Conservation (phyloP, 805 yeast genomes). For the Kodamaea neixiangensis region DNA sequence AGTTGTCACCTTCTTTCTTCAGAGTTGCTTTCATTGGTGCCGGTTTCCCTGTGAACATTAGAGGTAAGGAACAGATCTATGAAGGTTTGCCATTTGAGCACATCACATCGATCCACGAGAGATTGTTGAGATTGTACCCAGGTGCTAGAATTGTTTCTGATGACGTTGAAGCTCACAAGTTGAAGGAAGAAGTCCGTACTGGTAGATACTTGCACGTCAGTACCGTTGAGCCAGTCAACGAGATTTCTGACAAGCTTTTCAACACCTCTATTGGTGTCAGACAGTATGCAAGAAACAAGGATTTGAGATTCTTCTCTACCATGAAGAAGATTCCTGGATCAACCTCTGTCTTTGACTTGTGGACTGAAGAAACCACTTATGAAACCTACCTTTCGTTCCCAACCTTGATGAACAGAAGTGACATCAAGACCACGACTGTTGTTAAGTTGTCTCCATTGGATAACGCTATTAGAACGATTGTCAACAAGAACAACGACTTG, state of each 20-base stretch:
- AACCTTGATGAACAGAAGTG: constrained; percentile 82
- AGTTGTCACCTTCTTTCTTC: constrained; percentile 76
- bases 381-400: constrained; percentile 80
- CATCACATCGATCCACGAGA: constrained; percentile 76
- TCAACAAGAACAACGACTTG: constrained; percentile 70
- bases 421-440: constrained; percentile 51
- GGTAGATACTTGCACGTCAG: constrained; percentile 76
- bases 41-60: constrained; percentile 77
- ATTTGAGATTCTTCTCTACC: constrained; percentile 67
- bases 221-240: constrained; percentile 69
- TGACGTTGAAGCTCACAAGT: constrained; percentile 56
- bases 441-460: constrained; percentile 78
- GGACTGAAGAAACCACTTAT: constrained; percentile 87
- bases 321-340: constrained; percentile 74
- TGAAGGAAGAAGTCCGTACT: constrained; percentile 47
- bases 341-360: constrained; percentile 67
- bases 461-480: constrained; percentile 71
- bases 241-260: constrained; percentile 46
- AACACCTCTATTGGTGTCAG: constrained; percentile 61
- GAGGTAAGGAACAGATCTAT: constrained; percentile 76
- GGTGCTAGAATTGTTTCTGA: constrained; percentile 72
- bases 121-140: constrained; percentile 73
- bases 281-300: constrained; percentile 73
- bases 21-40: constrained; percentile 78
- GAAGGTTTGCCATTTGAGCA: constrained; percentile 90